Conservation (phyloP, 768 basidiomycete species). For the Mrakia hoshinonis region DNA sequence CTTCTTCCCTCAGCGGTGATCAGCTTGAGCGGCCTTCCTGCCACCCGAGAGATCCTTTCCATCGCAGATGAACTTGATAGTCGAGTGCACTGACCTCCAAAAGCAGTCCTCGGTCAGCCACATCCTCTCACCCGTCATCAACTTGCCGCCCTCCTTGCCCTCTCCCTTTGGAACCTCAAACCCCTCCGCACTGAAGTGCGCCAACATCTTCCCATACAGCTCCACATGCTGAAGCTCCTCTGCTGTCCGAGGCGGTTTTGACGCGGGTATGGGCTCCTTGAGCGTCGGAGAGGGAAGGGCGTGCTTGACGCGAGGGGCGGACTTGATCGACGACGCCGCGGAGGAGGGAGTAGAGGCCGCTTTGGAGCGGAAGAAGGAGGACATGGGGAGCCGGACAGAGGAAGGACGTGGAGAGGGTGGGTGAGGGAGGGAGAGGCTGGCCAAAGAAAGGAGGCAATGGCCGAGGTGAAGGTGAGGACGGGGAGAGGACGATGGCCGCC, state of each 20-base stretch:
- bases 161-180: neutral
- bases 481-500: too few species aligned
- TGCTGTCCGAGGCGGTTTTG: neutral
- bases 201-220: neutral
- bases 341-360: neutral
- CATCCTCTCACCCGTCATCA: slow-evolving; percentile 18
- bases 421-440: too few species aligned
- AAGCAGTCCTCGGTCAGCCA: slow-evolving; percentile 29
- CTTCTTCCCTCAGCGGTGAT: neutral
- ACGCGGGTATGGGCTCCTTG: neutral
- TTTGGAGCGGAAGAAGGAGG: slow-evolving; percentile 8
- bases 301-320: slow-evolving; percentile 19
- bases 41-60: too few species aligned
- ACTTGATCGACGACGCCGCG: neutral
- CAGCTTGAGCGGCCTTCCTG: too few species aligned
- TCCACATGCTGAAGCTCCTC: neutral
- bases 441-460: too few species aligned
- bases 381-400: neutral
- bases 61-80: neutral
- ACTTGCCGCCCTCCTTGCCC: neutral
- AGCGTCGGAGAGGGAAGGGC: slow-evolving; percentile 8
- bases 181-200: neutral
- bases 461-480: too few species aligned
- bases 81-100: slow-evolving; percentile 6
- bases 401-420: too few species aligned